A percentile compares a stretch with the other conserved stretches of the same genome.
Evolutionary conservation across 2,329 filamentous ascomycete species (phyloP).

Genomic region (Clarireedia monteithiana): DNA sequence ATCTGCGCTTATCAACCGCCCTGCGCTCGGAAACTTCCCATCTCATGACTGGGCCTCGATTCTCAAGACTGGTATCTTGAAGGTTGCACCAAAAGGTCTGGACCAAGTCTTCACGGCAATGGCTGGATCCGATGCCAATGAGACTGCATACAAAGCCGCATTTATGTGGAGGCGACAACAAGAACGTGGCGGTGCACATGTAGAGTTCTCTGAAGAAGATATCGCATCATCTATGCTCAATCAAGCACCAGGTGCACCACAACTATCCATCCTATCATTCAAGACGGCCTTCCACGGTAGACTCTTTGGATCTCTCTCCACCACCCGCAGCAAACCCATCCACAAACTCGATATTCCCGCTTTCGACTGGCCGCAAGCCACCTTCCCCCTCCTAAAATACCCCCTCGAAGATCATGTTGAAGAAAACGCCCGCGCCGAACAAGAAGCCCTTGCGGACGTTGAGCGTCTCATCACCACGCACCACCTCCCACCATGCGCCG

Average conservation of each 20-base stretch:
- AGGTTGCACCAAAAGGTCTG: constrained; percentile 65
- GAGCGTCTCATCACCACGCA: constrained; percentile 61
- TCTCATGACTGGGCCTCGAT: constrained; percentile 67
- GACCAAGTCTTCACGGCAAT: constrained; percentile 76
- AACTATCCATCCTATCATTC: constrained; percentile 73
- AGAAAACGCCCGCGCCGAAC: constrained; percentile 65
- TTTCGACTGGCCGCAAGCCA: constrained; percentile 80
- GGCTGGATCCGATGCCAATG: constrained; percentile 75
- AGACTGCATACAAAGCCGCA: constrained; percentile 78
- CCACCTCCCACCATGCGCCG: constrained; percentile 63
- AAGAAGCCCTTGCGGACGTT: constrained; percentile 64
- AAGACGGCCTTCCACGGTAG: constrained; percentile 73
- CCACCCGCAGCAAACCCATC: constrained; percentile 74
- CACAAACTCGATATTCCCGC: constrained; percentile 86
- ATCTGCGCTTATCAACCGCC: constrained; percentile 67
- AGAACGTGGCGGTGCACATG: constrained; percentile 56
- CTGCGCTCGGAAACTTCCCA: constrained; percentile 75
- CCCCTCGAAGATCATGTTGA: constrained; percentile 61
- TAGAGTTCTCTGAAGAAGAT: constrained; percentile 65
- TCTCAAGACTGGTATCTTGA: constrained; percentile 62
- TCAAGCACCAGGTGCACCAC: constrained; percentile 62
- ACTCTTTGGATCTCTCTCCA: constrained; percentile 69
- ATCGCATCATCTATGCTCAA: constrained; percentile 63
- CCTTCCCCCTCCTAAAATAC: constrained; percentile 71
- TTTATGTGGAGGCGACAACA: constrained; percentile 74